Evolutionary conservation across 2,329 filamentous ascomycete species (phyloP), one percentile per base, ranked within the genome.

Genomic region (Claviceps pusilla): DNA sequence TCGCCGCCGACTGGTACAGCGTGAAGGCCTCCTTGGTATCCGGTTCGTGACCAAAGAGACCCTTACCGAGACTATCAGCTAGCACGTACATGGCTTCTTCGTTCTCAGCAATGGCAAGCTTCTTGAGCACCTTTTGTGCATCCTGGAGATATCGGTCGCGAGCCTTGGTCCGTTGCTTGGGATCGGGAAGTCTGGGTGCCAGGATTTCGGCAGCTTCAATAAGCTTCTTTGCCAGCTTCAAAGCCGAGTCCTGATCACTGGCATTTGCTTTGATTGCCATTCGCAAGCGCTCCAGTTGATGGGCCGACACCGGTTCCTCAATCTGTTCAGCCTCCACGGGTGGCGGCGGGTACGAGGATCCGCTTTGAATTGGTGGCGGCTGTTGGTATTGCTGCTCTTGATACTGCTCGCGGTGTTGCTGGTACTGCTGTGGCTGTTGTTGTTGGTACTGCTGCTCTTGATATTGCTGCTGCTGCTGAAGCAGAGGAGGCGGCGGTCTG

Each of bases 1-100:
- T 98, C 0, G 93, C 93, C 2, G 91, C 89, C 10, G 89, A 89
- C 68, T 96, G 90, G 63, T 98, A 98, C 10, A 97, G 74, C 2
- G 82, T 84, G 67, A 96, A 98, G 0, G 93, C 93, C 71, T 97
- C 90, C 64, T 94, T 95, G 52, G 86, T 81, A 62, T 97, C 91
- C 0, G 82, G 76, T 61, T 91, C 84, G 12, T 87, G 72, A 5
- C 90, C 89, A 28, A 97, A 78, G 9, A 80, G 71, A 4, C 91
- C 90, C 59, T 86, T 83, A 2, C 93, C 91, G 61, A 93, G 84
- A 64, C 86, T 89, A 66, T 97, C 93, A 24, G 91, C 93, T 52
- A 95, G 71, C 61, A 88, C 89, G 70, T 98, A 98, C 82, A 95
- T 95, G 35, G 91, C 90, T 9, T 95, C 89, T 0, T 82, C 71